Base-by-base conservation (phyloP, 2,329 filamentous ascomycete species). In the Neofusicoccum cordaticola region DNA sequence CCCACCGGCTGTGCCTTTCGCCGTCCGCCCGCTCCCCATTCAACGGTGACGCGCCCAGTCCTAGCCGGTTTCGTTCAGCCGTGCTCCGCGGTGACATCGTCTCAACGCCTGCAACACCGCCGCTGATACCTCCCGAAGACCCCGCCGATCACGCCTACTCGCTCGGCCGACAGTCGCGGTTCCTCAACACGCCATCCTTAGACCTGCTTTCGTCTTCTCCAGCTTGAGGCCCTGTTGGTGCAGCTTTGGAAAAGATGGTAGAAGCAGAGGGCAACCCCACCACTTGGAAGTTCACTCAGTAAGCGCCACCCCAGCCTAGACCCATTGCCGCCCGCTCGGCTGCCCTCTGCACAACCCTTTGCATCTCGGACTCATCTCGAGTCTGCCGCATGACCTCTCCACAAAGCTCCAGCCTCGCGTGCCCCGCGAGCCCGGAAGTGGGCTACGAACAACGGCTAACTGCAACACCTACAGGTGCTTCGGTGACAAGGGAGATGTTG, bases 241-340 rank as follows among this genome's bases (percentile, higher is more conserved):
- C 63, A 65, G 45, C 63, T 60, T 57, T 65, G 63, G 66, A 68
- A 73, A 94, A 90, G 84, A 97, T 98, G 93, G 93, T 95, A 85
- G 93, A 97, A 87, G 90, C 90, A 84, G 93, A 96, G 84, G 86
- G 90, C 82, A 92, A 88, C 85, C 90, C 92, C 83, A 93, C 93
- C 78, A 98, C 93, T 82, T 98, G 94, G 94, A 98, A 98, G 86
- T 98, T 98, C 84, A 98, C 94, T 81, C 94, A 98, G 93, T 96
- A 91, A 81, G 92, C 85, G 42, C 48, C 39, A 34, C 56, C 42
- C 42, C 41, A 56, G 41, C 41, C 39, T 31, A 12, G 31, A 45
- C n/a, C 19, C 41, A 37, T 45, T 56, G 31, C 50, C 48, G 61
- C 13, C 12, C 22, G 50, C 35, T 13, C 31, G 51, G 27, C 15